Evolutionary conservation across 768 basidiomycete genomes (phyloP), one percentile per base, ranked within the genome.

Genomic region (Cystobasidium tubakii): DNA sequence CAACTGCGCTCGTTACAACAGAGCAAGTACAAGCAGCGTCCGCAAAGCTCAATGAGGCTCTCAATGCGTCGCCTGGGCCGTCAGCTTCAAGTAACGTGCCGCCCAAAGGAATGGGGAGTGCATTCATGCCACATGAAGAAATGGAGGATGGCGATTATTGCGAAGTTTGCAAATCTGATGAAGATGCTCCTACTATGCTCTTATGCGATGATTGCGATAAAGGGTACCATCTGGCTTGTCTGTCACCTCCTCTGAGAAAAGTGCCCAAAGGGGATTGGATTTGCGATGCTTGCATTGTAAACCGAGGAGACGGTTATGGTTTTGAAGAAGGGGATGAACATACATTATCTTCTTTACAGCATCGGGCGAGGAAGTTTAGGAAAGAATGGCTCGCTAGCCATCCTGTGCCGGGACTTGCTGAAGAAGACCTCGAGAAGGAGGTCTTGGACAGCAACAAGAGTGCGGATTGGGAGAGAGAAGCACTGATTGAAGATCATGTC

Each of bases 301-400:
- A 88, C 44, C 94, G 91, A 0, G 94, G 95, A 13, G 90, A 90
- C 65, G 96, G 97, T 82, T 99, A 91, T 78, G 96, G 96, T 34
- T 99, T 98, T 79, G 96, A 97, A 78, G 94, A 97, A 79, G 96
- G 96, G 46, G 89, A 97, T 82, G 95, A 98, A 77, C 96, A 99
- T 81, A 87, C 88, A 74, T 85, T 99, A 44, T 86, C 90, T 31
- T 92, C 88, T 78, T 98, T 98, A 82, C 92, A 93, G 78, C 90
- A 89, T 55, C 87, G 94, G 42, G 96, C 96, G 79, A 84, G 85
- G 27, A 91, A 90, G 77, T 99, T 99, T 82, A 87, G 92, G 74
- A 85, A 87, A 65, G 83, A 88, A 74, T 99, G 94, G 93, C 95
- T 94, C 81, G 84, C 88, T 73, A 78, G 86, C 1, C 92, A 77